phyloP scores from a whole-genome alignment of 2,329 filamentous ascomycete genomes.

The Verticillium longisporum region DNA sequence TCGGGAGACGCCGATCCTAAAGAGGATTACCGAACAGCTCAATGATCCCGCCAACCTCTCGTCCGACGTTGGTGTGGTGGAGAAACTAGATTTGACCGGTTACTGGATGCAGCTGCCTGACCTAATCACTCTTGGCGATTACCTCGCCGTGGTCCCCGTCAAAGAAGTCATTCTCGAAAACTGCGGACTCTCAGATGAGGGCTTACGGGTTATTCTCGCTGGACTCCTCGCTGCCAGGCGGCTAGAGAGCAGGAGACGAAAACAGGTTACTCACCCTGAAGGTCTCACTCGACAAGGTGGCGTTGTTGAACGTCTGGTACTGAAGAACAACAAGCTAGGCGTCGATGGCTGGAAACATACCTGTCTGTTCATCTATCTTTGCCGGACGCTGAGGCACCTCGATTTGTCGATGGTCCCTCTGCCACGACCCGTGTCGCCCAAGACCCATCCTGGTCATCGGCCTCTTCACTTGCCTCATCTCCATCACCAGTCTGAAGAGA shows the following conservation, averaged over 20 bases:
- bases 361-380: constrained; percentile 84
- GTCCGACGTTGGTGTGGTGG: constrained; percentile 66
- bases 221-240: constrained; percentile 76
- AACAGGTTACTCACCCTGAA: constrained; percentile 25
- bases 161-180: constrained; percentile 82
- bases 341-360: constrained; percentile 88
- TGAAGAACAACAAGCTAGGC: constrained; percentile 90
- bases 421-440: constrained; percentile 32
- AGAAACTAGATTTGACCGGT: constrained; percentile 75
- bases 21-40: constrained; percentile 86
- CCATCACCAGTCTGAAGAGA: constrained; percentile 10
- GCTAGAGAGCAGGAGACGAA: constrained; percentile 48
- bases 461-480: constrained; percentile 22
- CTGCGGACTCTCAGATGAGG: constrained; percentile 80
- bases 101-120: constrained; percentile 81
- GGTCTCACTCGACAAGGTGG: constrained; percentile 50
- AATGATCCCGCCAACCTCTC: constrained; percentile 61
- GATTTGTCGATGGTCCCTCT: constrained; percentile 84
- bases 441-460: constrained; percentile 14
- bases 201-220: constrained; percentile 77
- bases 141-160: constrained; percentile 86
- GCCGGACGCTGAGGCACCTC: constrained; percentile 74
- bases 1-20: constrained; percentile 84
- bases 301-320: constrained; percentile 75
- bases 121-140: constrained; percentile 83